Evolutionary conservation across 176 grass and related monocot genomes (phyloP), one percentile per base, ranked within the genome.

Genomic region (Urochloa ruziziensis): DNA sequence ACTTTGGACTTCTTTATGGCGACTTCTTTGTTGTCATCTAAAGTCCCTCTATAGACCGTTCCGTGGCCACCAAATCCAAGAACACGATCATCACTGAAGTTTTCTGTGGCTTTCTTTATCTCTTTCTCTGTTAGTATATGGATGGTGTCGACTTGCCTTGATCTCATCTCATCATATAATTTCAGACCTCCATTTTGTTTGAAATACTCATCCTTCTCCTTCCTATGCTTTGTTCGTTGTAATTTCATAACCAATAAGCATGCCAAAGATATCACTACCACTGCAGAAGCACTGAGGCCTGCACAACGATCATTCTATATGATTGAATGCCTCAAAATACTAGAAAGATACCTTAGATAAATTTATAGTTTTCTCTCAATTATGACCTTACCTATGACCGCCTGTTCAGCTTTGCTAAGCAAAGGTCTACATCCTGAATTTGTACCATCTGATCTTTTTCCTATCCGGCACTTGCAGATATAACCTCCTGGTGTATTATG

Each of bases 1-100:
- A 84, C 44, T 72, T 77, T 90, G 37, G 87, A 80, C 46, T 77
- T 83, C 75, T 92, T 89, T 71, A 92, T 82, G 39, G 87, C 91
- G 53, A 92, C 80, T 49, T 86, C 58, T 23, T 36, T 89, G 21
- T 54, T 33, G 33, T 89, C 86, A 67, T 53, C 49, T 11, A 89
- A 69, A 79, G 57, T 79, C 64, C 77, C 86, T 83, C 24, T 91
- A 52, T 88, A 91, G 6, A 91, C 90, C 78, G 85, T 83, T 36
- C 90, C 91, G 10, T 68, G 73, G 14, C 91, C 84, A 70, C 90
- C 90, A 11, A 47, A 69, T 54, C 91, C 91, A 44, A 89, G 42
- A 28, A 92, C 39, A 39, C 36, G 68, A 65, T 70, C 82, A 17
- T 67, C 36, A 1, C 49, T 82, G 5, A 83, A 90, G 46, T 82